These are phyloP conservation scores for Hemerocallis citrina DNA, from an alignment of 106 monocot species.

Conservation along the genomic window DNA sequence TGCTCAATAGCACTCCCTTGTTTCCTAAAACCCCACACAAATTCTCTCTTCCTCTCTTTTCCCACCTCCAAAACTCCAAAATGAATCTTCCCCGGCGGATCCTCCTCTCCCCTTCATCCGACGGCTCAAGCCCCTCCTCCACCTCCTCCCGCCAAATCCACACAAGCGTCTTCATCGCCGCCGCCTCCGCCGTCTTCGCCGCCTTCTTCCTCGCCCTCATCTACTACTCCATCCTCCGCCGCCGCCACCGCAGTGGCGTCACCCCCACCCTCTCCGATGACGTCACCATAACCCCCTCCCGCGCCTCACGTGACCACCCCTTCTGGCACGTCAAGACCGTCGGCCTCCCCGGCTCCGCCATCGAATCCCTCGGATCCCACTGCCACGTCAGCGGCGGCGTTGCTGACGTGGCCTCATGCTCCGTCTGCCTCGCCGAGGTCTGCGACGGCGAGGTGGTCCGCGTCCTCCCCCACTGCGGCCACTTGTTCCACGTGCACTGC, in stretches of 20 bases:
- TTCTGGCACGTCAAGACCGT: constrained; percentile 13
- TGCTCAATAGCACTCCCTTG: too few species aligned
- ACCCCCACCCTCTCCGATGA: background rate
- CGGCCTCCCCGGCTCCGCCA: constrained; percentile 8
- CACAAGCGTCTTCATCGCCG: constrained; percentile 6
- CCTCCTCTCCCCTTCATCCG: background rate
- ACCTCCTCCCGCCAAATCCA: background rate
- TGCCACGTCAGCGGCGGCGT: background rate
- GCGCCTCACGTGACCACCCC: background rate
- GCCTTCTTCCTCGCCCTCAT: background rate
- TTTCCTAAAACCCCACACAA: too few species aligned
- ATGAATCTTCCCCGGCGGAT: constrained; percentile 9
- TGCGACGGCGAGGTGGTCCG: constrained; percentile 26
- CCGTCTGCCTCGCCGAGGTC: constrained; percentile 29
- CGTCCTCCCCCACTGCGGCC: constrained; percentile 22
- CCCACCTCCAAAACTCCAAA: background rate
- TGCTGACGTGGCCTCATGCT: background rate
- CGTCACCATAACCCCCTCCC: background rate
- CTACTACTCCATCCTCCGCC: constrained; percentile 3
- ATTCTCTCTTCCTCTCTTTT: too few species aligned
- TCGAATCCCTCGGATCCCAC: constrained; percentile 5
- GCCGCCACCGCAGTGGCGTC: constrained; percentile 3
- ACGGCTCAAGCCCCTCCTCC: background rate
- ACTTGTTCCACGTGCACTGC: constrained; percentile 31
- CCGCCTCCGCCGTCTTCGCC: constrained; percentile 2